Conservation (phyloP, 73 alveolate species). For the Paraurostyla sp. region DNA sequence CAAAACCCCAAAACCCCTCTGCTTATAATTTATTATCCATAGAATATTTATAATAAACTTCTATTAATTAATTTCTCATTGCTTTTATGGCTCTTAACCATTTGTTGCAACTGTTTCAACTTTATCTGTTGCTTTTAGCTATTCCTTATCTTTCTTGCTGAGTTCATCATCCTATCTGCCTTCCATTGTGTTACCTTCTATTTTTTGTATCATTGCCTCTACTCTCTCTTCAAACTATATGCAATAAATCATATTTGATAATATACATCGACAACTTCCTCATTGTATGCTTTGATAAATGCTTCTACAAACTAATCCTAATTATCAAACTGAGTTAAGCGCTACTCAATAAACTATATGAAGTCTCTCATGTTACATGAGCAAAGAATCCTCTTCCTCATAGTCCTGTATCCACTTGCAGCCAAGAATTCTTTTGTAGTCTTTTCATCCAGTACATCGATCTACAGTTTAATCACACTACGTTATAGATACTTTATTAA, state of each 20-base stretch:
- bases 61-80: too few species aligned
- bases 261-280: neutral
- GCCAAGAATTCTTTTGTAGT: neutral
- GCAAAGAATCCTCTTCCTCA: slow-evolving; percentile 31
- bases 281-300: neutral
- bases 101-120: too few species aligned
- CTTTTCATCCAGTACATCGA: neutral
- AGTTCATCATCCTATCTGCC: too few species aligned
- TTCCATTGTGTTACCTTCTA: slow-evolving; percentile 4
- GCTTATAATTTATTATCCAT: too few species aligned
- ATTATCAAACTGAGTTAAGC: neutral
- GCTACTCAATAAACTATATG: neutral
- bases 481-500: neutral
- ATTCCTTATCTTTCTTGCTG: too few species aligned
- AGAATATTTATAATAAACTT: too few species aligned
- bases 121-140: too few species aligned
- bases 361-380: slow-evolving; percentile 41
- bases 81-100: too few species aligned
- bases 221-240: slow-evolving; percentile 54
- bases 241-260: neutral
- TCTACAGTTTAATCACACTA: neutral
- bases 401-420: slow-evolving; percentile 44
- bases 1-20: too few species aligned
- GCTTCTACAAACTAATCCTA: neutral
- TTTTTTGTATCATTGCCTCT: neutral